A percentile compares a stretch with the other conserved stretches of the same genome.
These are phyloP conservation scores for Pseudovirgaria hyperparasitica DNA, from an alignment of 2,329 filamentous ascomycete genomes.

Conservation along the genomic window DNA sequence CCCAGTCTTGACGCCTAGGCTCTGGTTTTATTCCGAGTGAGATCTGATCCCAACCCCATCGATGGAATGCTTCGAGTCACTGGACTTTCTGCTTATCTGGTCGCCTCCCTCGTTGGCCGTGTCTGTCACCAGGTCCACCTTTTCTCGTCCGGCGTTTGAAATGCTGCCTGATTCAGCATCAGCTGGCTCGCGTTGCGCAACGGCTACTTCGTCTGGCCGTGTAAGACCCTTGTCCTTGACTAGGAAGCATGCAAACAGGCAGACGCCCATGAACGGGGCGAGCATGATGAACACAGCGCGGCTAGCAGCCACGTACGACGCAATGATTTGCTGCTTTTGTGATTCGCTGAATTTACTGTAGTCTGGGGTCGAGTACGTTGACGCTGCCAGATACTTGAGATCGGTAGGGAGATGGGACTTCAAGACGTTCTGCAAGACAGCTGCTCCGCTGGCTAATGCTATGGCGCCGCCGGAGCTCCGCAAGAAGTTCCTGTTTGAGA, in stretches of 20 bases:
- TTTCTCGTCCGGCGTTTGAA: no score
- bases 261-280: constrained; percentile 4
- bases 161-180: no score
- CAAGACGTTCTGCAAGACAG: constrained; percentile 26
- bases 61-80: no score
- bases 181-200: no score
- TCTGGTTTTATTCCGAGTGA: no score
- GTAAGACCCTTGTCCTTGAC: constrained; percentile 5
- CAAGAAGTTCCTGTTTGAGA: constrained; percentile 49
- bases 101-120: no score
- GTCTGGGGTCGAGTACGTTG: constrained; percentile 3
- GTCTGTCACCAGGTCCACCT: no score
- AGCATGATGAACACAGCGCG: constrained; percentile 5
- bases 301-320: constrained; percentile 5
- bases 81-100: no score
- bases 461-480: constrained; percentile 45
- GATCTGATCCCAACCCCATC: no score
- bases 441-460: constrained; percentile 43
- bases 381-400: constrained; percentile 2
- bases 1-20: no score
- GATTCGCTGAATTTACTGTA: no score
- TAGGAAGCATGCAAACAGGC: constrained; percentile 5
- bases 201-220: constrained; percentile 3
- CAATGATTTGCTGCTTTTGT: constrained; percentile 1
- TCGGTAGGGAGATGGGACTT: constrained; percentile 9